Conservation (phyloP, 1,139 yeast species). For the Suhomyces wounanorum region DNA sequence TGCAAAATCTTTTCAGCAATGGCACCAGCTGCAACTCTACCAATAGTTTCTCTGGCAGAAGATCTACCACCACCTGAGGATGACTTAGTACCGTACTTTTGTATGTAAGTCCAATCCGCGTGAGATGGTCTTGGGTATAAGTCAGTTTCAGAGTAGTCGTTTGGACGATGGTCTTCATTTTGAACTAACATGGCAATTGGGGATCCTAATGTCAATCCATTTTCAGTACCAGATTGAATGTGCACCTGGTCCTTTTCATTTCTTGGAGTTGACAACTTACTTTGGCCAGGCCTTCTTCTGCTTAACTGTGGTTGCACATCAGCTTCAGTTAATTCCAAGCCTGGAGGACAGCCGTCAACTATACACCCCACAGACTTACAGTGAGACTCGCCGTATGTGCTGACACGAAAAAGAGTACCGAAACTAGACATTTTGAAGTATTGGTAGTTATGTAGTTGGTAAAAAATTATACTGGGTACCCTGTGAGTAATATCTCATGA, state of each 20-base stretch:
- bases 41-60: conserved; percentile 96
- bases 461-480: conserved; percentile 11
- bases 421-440: conserved; percentile 41
- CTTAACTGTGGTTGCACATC: conserved; percentile 95
- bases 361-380: conserved; percentile 98
- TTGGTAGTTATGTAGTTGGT: neutral
- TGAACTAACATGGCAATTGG: conserved; percentile 92
- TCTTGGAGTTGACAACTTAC: conserved; percentile 89
- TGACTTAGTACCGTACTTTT: conserved; percentile 89
- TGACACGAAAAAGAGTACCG: conserved; percentile 59
- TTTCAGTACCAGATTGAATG: conserved; percentile 93
- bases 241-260: conserved; percentile 91
- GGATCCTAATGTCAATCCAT: conserved; percentile 88
- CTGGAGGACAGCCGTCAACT: conserved; percentile 98
- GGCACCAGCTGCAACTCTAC: conserved; percentile 98
- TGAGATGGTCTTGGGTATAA: conserved; percentile 96
- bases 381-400: conserved; percentile 98
- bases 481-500: conserved; percentile 13
- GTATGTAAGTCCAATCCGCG: conserved; percentile 92
- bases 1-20: conserved; percentile 88
- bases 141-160: conserved; percentile 93
- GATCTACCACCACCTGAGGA: conserved; percentile 98
- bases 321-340: conserved; percentile 75
- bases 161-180: conserved; percentile 96
- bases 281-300: conserved; percentile 97